phyloP scores from a whole-genome alignment of 768 basidiomycete genomes.

The Suillus bovinus region DNA sequence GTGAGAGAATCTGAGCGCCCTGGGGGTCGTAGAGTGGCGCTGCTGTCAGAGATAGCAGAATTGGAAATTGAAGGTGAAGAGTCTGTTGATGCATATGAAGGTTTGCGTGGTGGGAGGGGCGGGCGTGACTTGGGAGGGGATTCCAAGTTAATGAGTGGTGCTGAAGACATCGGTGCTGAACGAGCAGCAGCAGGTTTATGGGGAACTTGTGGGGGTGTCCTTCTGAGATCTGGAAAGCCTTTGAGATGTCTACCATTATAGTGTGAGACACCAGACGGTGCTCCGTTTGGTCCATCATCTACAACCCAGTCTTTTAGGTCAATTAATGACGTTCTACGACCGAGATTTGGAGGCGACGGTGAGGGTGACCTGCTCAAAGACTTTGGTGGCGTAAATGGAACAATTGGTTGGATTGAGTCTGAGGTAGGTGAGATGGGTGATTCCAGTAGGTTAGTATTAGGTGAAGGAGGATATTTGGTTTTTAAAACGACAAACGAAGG shows the following conservation, averaged over 20 bases:
- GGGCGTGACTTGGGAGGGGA: slow-evolving; percentile 52
- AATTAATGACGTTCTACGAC: slow-evolving; percentile 59
- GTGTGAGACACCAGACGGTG: slow-evolving; percentile 15
- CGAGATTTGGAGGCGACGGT: slow-evolving; percentile 44
- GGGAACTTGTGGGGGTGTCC: slow-evolving; percentile 24
- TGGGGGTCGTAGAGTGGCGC: slow-evolving; percentile 28
- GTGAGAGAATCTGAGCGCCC: slow-evolving; percentile 48
- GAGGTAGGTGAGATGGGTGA: slow-evolving; percentile 50
- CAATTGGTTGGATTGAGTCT: slow-evolving; percentile 43
- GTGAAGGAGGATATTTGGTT: slow-evolving; percentile 8
- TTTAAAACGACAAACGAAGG: slow-evolving; percentile 4
- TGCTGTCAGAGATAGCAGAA: slow-evolving; percentile 18
- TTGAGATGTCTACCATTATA: slow-evolving; percentile 15
- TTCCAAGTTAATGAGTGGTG: slow-evolving; percentile 59
- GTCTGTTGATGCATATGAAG: slow-evolving; percentile 51
- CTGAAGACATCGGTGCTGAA: slow-evolving; percentile 15
- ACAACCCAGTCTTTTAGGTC: slow-evolving; percentile 76
- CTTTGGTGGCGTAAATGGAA: slow-evolving; percentile 34
- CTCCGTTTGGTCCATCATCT: slow-evolving; percentile 52
- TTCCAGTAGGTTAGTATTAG: slow-evolving; percentile 41
- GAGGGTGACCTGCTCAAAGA: slow-evolving; percentile 34
- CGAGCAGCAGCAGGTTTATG: slow-evolving; percentile 4
- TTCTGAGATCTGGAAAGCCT: slow-evolving; percentile 21
- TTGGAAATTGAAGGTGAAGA: slow-evolving; percentile 34
- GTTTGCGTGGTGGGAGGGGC: slow-evolving; percentile 67